Percentiles rank a stretch among this genome's conserved stretches.
phyloP scores from a whole-genome alignment of 2,329 filamentous ascomycete species.

The Epichloe coenophiala region DNA sequence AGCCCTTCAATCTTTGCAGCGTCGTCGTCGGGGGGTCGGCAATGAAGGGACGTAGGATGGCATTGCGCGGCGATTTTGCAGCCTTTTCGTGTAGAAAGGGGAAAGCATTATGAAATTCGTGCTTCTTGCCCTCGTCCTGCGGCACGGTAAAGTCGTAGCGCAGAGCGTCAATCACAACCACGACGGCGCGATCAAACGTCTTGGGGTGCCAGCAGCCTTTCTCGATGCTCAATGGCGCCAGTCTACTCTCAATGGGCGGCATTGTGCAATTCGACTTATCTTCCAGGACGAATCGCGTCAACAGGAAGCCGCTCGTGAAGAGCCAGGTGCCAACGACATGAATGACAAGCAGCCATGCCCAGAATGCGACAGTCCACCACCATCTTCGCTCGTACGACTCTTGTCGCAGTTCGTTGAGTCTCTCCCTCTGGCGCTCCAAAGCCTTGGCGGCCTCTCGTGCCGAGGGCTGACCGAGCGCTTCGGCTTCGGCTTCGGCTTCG shows the following conservation, averaged over 20 bases:
- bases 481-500: constrained; percentile 21
- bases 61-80: constrained; percentile 58
- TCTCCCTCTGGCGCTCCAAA: constrained; percentile 32
- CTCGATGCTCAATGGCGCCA: constrained; percentile 29
- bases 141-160: constrained; percentile 96
- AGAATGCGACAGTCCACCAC: constrained; percentile 52
- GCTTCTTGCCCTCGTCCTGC: constrained; percentile 27
- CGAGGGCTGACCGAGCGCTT: constrained; percentile 16
- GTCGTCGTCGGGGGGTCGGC: constrained; percentile 93
- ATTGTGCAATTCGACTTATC: constrained; percentile 57
- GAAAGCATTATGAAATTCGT: constrained; percentile 69
- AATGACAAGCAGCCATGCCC: constrained; percentile 55
- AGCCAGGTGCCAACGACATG: constrained; percentile 76
- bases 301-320: constrained; percentile 88
- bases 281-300: constrained; percentile 71
- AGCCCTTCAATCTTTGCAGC: constrained; percentile 77
- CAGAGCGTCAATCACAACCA: constrained; percentile 84
- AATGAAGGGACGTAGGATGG: constrained; percentile 87
- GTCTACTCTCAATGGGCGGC: constrained; percentile 47
- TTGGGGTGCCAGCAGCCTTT: constrained; percentile 93
- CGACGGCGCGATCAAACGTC: constrained; percentile 79
- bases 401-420: constrained; percentile 35
- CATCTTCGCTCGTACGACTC: constrained; percentile 37
- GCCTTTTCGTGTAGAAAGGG: constrained; percentile 79
- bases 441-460: constrained; percentile 22